These are phyloP conservation scores for Phytophthora kernoviae DNA, from an alignment of 352 stramenopile genomes.

Conservation along the genomic window DNA sequence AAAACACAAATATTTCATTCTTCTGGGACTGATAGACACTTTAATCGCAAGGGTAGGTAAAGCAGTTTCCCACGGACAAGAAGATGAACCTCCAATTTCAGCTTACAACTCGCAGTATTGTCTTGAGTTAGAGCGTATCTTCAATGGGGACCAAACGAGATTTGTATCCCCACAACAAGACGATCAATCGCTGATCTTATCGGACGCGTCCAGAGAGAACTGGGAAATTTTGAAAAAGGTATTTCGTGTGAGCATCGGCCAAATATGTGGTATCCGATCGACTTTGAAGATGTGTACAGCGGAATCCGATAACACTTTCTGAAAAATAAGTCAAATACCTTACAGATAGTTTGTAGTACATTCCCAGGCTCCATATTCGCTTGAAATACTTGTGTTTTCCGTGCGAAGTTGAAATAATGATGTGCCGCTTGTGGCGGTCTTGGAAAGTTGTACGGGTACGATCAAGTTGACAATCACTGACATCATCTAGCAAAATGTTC, in stretches of 20 bases:
- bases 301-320: background rate
- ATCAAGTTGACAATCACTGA: too few species aligned
- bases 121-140: conserved; percentile 6
- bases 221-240: conserved; percentile 3
- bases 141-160: background rate
- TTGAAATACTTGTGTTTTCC: too few species aligned
- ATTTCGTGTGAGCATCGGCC: conserved; percentile 2
- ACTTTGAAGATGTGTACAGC: conserved; percentile 2
- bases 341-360: too few species aligned
- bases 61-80: background rate
- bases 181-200: conserved; percentile 1
- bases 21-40: conserved; percentile 20
- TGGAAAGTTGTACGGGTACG: too few species aligned
- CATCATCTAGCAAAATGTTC: too few species aligned
- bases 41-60: background rate
- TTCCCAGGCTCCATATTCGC: too few species aligned
- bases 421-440: too few species aligned
- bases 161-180: conserved; percentile 1
- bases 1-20: conserved; percentile 20
- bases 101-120: conserved; percentile 14
- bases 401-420: too few species aligned
- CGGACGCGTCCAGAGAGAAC: background rate
- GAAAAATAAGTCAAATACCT: too few species aligned
- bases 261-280: background rate
- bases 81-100: conserved; percentile 2